These are phyloP conservation scores for Acrocalymma vagum DNA, from an alignment of 2,329 filamentous ascomycete genomes.

Conservation along the genomic window DNA sequence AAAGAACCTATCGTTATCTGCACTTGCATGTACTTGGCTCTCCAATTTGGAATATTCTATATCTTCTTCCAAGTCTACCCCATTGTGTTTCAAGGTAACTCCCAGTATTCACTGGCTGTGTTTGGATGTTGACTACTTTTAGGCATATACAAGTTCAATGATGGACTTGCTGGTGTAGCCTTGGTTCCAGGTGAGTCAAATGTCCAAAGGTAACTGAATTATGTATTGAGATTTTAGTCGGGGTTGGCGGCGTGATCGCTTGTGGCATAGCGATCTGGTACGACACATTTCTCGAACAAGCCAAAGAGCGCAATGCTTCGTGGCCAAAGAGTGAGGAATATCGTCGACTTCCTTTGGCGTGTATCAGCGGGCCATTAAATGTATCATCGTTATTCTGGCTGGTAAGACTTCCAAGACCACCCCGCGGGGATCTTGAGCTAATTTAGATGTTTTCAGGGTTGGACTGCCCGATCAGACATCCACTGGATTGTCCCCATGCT, in stretches of 20 bases:
- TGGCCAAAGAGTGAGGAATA: conserved; percentile 61
- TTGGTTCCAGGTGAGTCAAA: conserved; percentile 49
- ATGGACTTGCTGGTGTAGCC: conserved; percentile 12
- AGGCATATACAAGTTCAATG: conserved; percentile 13
- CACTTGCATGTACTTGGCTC: conserved; percentile 71
- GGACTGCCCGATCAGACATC: conserved; percentile 10
- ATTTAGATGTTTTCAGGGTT: conserved; percentile 12
- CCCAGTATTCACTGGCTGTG: conserved; percentile 40
- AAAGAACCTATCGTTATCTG: conserved; percentile 75
- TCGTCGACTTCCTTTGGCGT: conserved; percentile 73
- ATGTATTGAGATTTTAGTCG: conserved; percentile 68
- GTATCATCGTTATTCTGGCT: conserved; percentile 42
- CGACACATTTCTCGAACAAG: conserved; percentile 64
- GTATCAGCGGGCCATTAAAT: conserved; percentile 68
- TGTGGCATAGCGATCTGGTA: conserved; percentile 68
- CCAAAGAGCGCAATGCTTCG: conserved; percentile 62
- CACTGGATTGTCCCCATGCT: conserved; percentile 41
- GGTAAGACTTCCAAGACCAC: conserved; percentile 12
- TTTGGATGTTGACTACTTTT: conserved; percentile 10
- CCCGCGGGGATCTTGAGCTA: conserved; percentile 13
- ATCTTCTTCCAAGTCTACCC: conserved; percentile 78
- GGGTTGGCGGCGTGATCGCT: conserved; percentile 65
- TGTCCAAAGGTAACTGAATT: conserved; percentile 69
- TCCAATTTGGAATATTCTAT: conserved; percentile 67
- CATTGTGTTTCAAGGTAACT: conserved; percentile 67